Base-by-base conservation (phyloP, 2,329 filamentous ascomycete genomes). In the Cladosporium austrohemisphaericum region DNA sequence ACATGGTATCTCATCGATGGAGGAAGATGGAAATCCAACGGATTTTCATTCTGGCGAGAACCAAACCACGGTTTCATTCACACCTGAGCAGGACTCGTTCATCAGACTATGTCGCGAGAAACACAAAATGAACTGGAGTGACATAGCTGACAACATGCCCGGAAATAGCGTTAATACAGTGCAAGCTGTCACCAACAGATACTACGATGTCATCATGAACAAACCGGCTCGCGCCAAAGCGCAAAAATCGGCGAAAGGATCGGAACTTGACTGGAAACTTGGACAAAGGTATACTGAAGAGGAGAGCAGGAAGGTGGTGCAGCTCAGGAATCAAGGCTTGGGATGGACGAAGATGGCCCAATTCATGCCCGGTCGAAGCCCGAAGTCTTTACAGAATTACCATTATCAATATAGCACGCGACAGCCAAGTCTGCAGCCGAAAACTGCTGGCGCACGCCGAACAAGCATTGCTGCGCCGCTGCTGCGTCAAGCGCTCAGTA, bases 401-500 rank as follows among this genome's bases (percentile, higher is more conserved):
- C 52, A 41, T 5, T 44, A 43, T 26, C 14, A 16, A 8, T 23
- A 31, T 9, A 19, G 26, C n/a, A 41, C 4, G 2, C 25, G 11
- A 41, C 16, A 16, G 13, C 7, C 38, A 14, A 41, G 5, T 19
- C 16, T 41, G 22, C 38, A 19, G 10, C 19, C 38, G 11, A 11
- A 16, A 7, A 5, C 22, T 26, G 19, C 11, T 9, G 26, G 22
- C 11, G 26, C 7, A 5, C 14, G 22, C 11, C 49, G 38, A 14
- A 14, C 26, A n/a, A 32, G 41, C 13, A 23, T 10, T n/a, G 14
- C 45, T 5, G 40, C 28, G 4, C 41, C 45, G 5, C 38, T 57
- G 18, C 45, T 55, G 5, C 52, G 54, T 13, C 46, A 51, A 41
- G 55, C 55, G 26, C 13, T 56, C 9, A 41, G 38, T 4, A 57